A percentile compares a stretch with the other conserved stretches of the same genome.
phyloP scores from a whole-genome alignment of 1,139 yeast species.

The Geotrichum cucujoidarum region DNA sequence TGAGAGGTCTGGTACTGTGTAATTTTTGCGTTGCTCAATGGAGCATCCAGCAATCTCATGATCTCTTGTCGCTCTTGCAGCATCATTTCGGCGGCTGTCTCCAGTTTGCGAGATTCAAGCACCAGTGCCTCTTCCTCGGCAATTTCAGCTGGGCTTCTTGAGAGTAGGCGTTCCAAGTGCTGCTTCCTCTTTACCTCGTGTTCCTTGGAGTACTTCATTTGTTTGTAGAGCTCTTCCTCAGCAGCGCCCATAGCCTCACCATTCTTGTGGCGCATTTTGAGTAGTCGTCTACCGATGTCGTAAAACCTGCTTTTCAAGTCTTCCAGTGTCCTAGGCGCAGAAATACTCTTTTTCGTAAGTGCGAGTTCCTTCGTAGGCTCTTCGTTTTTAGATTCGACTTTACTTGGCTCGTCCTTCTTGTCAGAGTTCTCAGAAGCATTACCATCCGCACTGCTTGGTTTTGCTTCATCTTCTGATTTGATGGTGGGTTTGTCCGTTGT shows the following conservation, averaged over 20 bases:
- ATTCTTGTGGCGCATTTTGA: conserved; percentile 38
- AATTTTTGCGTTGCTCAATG: conserved; percentile 72
- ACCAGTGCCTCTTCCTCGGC: conserved; percentile 96
- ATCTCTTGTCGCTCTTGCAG: conserved; percentile 76
- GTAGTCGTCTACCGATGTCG: conserved; percentile 47
- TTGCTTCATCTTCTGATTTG: conserved; percentile 11
- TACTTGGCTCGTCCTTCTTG: conserved; percentile 6
- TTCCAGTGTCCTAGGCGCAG: conserved; percentile 47
- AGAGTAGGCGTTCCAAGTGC: conserved; percentile 68
- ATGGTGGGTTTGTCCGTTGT: conserved; percentile 17
- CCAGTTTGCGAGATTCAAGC: conserved; percentile 88
- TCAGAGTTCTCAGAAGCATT: conserved; percentile 1
- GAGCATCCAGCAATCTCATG: conserved; percentile 77
- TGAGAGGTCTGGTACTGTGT: conserved; percentile 80
- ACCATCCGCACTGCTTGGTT: not conserved
- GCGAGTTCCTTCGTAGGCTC: not conserved
- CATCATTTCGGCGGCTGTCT: conserved; percentile 87
- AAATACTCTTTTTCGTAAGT: not conserved
- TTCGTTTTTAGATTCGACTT: not conserved
- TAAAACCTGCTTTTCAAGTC: conserved; percentile 84
- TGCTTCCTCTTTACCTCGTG: conserved; percentile 75
- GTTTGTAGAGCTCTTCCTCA: conserved; percentile 39
- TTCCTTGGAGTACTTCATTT: conserved; percentile 54
- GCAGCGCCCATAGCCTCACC: conserved; percentile 41
- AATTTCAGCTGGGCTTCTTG: conserved; percentile 89